Conservation (phyloP, 164 flowering plant genomes). For the Pachysandra terminalis region DNA sequence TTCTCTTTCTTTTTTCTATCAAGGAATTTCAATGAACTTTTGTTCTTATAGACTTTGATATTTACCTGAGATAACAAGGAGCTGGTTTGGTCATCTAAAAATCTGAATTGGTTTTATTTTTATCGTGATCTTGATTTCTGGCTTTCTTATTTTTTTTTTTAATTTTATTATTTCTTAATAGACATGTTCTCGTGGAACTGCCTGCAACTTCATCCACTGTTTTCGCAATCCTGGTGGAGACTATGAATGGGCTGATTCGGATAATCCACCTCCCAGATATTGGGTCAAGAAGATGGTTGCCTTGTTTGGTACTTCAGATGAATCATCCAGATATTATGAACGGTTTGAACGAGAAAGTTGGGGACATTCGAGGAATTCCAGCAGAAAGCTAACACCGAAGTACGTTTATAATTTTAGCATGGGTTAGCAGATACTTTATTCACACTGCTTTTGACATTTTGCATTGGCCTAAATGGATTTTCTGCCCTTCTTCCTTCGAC, state of each 20-base stretch:
- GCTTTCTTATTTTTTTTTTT: too few species aligned
- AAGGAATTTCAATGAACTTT: not conserved
- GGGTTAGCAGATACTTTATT: not conserved
- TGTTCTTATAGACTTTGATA: not conserved
- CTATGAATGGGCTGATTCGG: constrained; percentile 99
- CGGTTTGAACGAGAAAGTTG: constrained; percentile 24
- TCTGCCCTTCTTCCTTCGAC: not conserved
- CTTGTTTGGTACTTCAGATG: constrained; percentile 74
- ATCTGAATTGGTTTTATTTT: not conserved
- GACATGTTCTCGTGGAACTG: constrained; percentile 86
- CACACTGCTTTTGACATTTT: not conserved
- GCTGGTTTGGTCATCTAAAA: not conserved
- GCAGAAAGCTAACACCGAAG: constrained; percentile 29
- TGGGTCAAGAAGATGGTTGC: constrained; percentile 77
- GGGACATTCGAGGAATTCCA: constrained; percentile 18
- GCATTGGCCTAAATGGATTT: not conserved
- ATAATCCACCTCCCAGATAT: constrained; percentile 82
- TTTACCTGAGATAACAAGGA: not conserved
- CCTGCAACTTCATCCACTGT: constrained; percentile 95
- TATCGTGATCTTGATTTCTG: not conserved
- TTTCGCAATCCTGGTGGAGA: constrained; percentile 97
- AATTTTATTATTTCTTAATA: constrained; percentile 31
- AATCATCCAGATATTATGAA: constrained; percentile 23
- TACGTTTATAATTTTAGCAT: constrained; percentile 10
- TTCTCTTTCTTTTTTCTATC: not conserved